phyloP scores from a whole-genome alignment of 257 asterid species.

The Solanum neorickii region DNA sequence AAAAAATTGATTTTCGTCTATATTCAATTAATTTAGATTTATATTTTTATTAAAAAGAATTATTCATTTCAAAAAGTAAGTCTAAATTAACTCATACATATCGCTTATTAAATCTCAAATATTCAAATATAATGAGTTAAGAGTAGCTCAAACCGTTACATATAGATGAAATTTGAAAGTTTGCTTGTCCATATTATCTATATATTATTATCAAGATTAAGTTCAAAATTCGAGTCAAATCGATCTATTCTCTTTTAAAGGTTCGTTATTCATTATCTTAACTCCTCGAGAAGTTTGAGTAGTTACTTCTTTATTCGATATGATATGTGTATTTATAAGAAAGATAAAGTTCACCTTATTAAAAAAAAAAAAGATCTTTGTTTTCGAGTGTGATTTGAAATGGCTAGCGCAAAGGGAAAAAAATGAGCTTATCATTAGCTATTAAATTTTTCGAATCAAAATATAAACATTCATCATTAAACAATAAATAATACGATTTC shows the following conservation, averaged over 20 bases:
- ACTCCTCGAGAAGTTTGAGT: not conserved
- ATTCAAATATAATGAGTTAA: too few species aligned
- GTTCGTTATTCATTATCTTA: not conserved
- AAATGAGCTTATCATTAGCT: not conserved
- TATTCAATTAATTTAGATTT: too few species aligned
- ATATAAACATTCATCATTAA: not conserved
- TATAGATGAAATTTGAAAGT: not conserved
- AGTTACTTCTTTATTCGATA: not conserved
- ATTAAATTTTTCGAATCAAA: not conserved
- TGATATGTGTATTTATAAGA: not conserved
- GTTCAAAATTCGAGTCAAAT: not conserved
- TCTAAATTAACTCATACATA: too few species aligned
- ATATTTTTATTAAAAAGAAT: too few species aligned
- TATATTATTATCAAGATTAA: not conserved
- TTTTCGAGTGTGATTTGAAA: too few species aligned
- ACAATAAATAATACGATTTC: not conserved
- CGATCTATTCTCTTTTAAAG: rapidly evolving
- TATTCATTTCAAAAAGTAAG: too few species aligned
- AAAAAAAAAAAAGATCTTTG: too few species aligned
- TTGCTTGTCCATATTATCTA: not conserved
- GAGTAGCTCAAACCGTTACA: too few species aligned
- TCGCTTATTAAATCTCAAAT: not conserved
- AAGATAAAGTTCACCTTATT: not conserved
- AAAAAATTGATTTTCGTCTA: too few species aligned
- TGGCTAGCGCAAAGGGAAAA: rapidly evolving